Percentiles rank a stretch among this genome's conserved stretches.
These are phyloP conservation scores for Grosmannia huntii DNA, from an alignment of 2,329 filamentous ascomycete species.

Conservation along the genomic window DNA sequence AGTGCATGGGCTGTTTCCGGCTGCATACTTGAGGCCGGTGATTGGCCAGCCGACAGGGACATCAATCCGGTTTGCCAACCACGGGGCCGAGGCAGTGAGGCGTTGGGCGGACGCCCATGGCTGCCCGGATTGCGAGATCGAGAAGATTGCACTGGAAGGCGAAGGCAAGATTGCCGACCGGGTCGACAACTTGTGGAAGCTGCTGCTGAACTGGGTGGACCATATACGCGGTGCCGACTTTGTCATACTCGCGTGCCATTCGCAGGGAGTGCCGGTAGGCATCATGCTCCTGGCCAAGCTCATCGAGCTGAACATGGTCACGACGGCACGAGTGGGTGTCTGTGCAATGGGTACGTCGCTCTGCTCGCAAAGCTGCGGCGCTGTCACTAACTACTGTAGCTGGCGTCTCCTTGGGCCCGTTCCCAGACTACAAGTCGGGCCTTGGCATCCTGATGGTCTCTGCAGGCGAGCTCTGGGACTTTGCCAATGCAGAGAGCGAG, in stretches of 20 bases:
- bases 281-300: conserved; percentile 88
- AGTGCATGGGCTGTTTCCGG: conserved; percentile 88
- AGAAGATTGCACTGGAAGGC: conserved; percentile 88
- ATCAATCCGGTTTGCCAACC: conserved; percentile 82
- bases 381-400: conserved; percentile 29
- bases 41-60: conserved; percentile 93
- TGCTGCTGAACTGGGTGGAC: conserved; percentile 89
- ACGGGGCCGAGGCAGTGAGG: conserved; percentile 71
- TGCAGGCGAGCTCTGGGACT: conserved; percentile 91
- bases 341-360: conserved; percentile 53
- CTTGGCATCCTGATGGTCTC: conserved; percentile 78
- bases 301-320: conserved; percentile 78
- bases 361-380: not conserved
- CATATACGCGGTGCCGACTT: conserved; percentile 80
- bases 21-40: conserved; percentile 73
- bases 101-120: conserved; percentile 68
- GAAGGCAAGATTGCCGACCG: conserved; percentile 86
- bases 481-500: conserved; percentile 66
- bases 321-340: conserved; percentile 64
- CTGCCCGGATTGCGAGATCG: conserved; percentile 65
- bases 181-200: conserved; percentile 86
- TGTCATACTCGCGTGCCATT: conserved; percentile 85
- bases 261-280: conserved; percentile 86
- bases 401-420: conserved; percentile 86
- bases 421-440: conserved; percentile 79